A percentile compares a stretch with the other conserved stretches of the same genome.
Evolutionary conservation across 192 early-diverging fungal genomes (phyloP).

Genomic region (Coemansia aciculifera): DNA sequence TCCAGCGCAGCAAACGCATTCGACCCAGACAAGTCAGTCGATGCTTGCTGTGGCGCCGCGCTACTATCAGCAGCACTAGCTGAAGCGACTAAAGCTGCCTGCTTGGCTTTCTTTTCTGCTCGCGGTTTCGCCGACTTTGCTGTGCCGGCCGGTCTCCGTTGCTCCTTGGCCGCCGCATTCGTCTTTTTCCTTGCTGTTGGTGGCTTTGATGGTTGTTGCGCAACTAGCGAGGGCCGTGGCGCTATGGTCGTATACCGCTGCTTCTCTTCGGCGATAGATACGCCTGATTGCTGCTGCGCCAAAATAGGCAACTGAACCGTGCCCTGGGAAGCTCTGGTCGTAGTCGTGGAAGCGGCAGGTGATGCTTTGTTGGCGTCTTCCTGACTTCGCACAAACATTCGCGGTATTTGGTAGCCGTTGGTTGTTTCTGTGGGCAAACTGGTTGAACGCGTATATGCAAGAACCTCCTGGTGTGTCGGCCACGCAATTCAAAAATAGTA

Average conservation of each 20-base stretch:
- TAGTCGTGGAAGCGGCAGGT: neutral
- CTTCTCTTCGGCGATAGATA: neutral
- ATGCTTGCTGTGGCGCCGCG: neutral
- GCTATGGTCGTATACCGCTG: constrained; percentile 18
- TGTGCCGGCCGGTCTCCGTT: constrained; percentile 1
- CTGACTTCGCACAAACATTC: constrained; percentile 34
- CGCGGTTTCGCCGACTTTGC: constrained; percentile 6
- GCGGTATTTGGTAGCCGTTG: neutral
- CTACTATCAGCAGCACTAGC: neutral
- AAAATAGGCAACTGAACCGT: neutral
- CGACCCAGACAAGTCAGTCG: neutral
- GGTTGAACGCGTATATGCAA: constrained; percentile 11
- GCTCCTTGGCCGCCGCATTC: constrained; percentile 9
- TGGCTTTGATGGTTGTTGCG: constrained; percentile 7
- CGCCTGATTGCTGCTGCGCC: neutral
- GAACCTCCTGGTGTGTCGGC: neutral
- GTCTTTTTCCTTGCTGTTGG: neutral
- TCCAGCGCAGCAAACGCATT: constrained; percentile 19
- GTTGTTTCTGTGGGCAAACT: neutral
- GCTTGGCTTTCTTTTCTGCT: constrained; percentile 1
- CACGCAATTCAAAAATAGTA: neutral
- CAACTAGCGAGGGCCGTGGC: constrained; percentile 13
- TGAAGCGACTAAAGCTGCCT: constrained; percentile 1
- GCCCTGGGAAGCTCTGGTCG: neutral
- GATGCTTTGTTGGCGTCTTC: constrained; percentile 12